Percentiles rank a stretch among this genome's conserved stretches.
These are phyloP conservation scores for Aureobasidium pullulans DNA, from an alignment of 2,329 filamentous ascomycete species.

Conservation along the genomic window DNA sequence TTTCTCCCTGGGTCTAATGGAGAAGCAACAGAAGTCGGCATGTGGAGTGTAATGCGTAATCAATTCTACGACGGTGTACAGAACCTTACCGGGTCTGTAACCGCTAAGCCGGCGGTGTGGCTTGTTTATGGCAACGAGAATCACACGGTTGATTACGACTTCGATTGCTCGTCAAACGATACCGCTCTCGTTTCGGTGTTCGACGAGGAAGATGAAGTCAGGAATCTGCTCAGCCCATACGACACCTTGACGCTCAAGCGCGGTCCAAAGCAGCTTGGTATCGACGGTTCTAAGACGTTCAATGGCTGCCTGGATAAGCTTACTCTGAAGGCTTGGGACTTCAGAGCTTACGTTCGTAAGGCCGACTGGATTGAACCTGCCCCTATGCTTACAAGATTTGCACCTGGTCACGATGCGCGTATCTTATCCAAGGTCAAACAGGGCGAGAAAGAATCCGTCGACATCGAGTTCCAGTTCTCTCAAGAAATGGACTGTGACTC, in stretches of 20 bases:
- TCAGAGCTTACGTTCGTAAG: conserved; percentile 52
- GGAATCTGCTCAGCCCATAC: conserved; percentile 57
- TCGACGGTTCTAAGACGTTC: conserved; percentile 38
- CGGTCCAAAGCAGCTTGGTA: conserved; percentile 39
- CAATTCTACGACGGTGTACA: conserved; percentile 40
- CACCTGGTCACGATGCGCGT: conserved; percentile 54
- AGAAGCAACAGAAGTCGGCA: conserved; percentile 48
- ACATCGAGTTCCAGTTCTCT: conserved; percentile 53
- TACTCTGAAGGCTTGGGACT: conserved; percentile 50
- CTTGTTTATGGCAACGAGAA: conserved; percentile 46
- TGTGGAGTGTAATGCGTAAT: conserved; percentile 54
- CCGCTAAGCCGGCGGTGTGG: conserved; percentile 39
- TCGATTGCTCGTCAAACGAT: conserved; percentile 46
- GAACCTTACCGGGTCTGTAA: conserved; percentile 33
- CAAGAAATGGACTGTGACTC: conserved; percentile 54
- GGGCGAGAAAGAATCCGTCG: conserved; percentile 36
- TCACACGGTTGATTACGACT: conserved; percentile 45
- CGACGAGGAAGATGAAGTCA: conserved; percentile 46
- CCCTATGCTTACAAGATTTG: conserved; percentile 54
- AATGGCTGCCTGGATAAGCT: conserved; percentile 52
- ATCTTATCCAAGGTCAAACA: conserved; percentile 41
- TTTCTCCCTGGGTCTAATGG: conserved; percentile 46
- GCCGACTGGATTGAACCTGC: conserved; percentile 43
- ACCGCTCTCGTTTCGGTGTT: conserved; percentile 52
- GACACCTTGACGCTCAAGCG: conserved; percentile 46